Percentiles rank a stretch among this genome's conserved stretches.
These are phyloP conservation scores for Tinospora cordifolia DNA, from an alignment of 164 flowering plant genomes.

Conservation along the genomic window DNA sequence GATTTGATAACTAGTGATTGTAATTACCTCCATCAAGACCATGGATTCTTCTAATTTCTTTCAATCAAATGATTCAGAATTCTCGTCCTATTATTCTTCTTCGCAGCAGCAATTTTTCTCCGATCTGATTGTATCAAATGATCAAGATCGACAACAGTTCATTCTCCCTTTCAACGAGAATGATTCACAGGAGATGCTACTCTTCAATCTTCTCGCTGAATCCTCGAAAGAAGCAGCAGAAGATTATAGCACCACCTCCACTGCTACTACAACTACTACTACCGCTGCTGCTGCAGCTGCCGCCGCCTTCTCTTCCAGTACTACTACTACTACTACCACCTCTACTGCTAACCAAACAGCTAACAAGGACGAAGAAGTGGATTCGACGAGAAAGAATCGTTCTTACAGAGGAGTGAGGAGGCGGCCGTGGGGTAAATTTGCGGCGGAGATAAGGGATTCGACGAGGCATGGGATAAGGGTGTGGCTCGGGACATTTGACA, in stretches of 20 bases:
- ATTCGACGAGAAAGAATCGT: constrained; percentile 16
- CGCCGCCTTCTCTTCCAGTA: neutral
- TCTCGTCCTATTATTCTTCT: constrained; percentile 24
- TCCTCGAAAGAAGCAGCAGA: constrained; percentile 4
- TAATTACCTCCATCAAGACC: neutral
- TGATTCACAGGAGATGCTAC: constrained; percentile 55
- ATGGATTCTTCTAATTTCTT: constrained; percentile 16
- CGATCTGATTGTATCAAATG: neutral
- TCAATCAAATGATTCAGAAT: constrained; percentile 16
- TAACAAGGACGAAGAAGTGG: constrained; percentile 25
- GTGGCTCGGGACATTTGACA: constrained; percentile 76
- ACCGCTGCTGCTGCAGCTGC: neutral
- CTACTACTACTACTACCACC: neutral
- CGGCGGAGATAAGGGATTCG: constrained; percentile 69
- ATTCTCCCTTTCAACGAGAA: constrained; percentile 49
- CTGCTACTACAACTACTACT: neutral
- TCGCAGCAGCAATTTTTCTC: constrained; percentile 15
- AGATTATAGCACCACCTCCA: neutral
- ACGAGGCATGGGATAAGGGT: constrained; percentile 60
- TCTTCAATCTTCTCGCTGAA: constrained; percentile 28
- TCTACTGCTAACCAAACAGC: neutral
- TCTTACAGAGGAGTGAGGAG: constrained; percentile 36
- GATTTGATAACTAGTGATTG: neutral
- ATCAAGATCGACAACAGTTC: constrained; percentile 1
- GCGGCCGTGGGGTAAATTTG: constrained; percentile 62